Percentiles rank a stretch among this genome's conserved stretches.
Evolutionary conservation across 805 yeast species (phyloP).

Genomic region (Candida odintsovae): DNA sequence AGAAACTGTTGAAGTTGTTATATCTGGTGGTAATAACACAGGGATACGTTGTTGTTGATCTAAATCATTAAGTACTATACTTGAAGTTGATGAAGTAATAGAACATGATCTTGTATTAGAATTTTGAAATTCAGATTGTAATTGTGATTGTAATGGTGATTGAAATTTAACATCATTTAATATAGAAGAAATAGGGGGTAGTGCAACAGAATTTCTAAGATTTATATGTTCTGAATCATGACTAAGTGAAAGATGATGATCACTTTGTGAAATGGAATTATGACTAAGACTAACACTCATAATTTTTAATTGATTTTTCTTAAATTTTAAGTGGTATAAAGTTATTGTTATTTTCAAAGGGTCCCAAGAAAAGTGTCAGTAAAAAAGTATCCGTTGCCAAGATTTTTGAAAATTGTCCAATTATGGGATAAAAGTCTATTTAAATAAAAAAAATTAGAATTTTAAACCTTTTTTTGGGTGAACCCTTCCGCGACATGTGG

Average conservation of each 20-base stretch:
- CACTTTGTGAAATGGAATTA: neutral
- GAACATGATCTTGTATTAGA: neutral
- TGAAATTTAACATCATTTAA: constrained; percentile 1
- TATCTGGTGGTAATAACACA: neutral
- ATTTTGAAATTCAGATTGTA: neutral
- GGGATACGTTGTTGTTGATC: constrained; percentile 1
- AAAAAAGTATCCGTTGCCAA: neutral
- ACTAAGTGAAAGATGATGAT: neutral
- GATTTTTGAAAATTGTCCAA: neutral
- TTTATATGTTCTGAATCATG: neutral
- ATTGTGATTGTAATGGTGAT: neutral
- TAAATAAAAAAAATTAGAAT: neutral
- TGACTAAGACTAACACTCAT: neutral
- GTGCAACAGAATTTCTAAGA: neutral
- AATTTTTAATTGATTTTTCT: too few species aligned
- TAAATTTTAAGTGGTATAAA: too few species aligned
- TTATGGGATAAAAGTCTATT: neutral
- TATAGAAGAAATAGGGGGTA: constrained; percentile 13
- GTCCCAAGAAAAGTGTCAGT: neutral
- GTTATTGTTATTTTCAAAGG: too few species aligned
- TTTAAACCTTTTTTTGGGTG: neutral
- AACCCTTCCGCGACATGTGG: neutral
- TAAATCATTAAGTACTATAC: neutral
- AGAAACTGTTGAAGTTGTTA: neutral
- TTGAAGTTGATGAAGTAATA: neutral